These are phyloP conservation scores for Fusarium globosum DNA, from an alignment of 2,329 filamentous ascomycete genomes.

Conservation along the genomic window DNA sequence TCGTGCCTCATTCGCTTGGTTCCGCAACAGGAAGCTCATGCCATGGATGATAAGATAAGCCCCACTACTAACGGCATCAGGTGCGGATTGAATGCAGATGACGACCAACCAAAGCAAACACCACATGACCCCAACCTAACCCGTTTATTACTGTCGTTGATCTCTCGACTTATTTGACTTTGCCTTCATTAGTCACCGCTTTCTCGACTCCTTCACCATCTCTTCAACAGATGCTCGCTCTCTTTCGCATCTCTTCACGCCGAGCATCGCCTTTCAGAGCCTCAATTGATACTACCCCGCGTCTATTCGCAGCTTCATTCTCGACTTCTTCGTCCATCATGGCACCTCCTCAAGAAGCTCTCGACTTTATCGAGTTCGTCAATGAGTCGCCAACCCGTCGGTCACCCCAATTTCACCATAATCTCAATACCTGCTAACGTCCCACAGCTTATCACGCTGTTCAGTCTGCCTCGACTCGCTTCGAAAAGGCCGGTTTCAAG, in stretches of 20 bases:
- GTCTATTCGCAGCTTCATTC: constrained; percentile 33
- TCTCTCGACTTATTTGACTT: constrained; percentile 8
- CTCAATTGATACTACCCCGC: constrained; percentile 18
- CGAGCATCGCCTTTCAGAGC: constrained; percentile 21
- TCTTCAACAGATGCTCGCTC: constrained; percentile 35
- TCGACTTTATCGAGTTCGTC: constrained; percentile 92
- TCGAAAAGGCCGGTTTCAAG: constrained; percentile 86
- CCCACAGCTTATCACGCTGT: constrained; percentile 91
- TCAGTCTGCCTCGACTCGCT: constrained; percentile 77
- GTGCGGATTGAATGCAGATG: constrained; percentile 13
- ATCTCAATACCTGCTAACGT: constrained; percentile 29
- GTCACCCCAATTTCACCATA: constrained; percentile 42
- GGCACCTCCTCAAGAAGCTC: constrained; percentile 68
- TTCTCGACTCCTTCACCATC: constrained; percentile 12
- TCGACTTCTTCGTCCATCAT: constrained; percentile 55
- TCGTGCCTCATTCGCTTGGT: neutral
- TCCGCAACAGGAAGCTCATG: constrained; percentile 9
- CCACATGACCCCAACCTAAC: constrained; percentile 29
- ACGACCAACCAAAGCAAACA: constrained; percentile 17
- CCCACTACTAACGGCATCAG: constrained; percentile 11
- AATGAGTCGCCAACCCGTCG: constrained; percentile 94
- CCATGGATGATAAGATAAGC: constrained; percentile 36
- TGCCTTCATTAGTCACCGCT: constrained; percentile 10
- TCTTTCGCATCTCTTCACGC: constrained; percentile 29
- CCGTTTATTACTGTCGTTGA: constrained; percentile 8